Evolutionary conservation across 192 early-diverging fungal genomes (phyloP).

Genomic region (Allomyces arbusculus): DNA sequence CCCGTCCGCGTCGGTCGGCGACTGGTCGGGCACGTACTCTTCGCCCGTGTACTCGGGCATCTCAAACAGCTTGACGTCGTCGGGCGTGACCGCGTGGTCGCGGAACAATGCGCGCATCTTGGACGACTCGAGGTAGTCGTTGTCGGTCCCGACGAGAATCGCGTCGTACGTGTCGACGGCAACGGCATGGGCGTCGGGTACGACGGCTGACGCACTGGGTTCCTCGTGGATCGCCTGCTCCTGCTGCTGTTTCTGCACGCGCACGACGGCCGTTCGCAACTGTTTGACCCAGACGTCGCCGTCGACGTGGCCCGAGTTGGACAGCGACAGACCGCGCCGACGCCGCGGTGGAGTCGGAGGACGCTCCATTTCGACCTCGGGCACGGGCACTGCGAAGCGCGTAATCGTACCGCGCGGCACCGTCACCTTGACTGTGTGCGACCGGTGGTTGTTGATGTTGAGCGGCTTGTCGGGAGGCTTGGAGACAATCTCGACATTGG

Average conservation of each 20-base stretch:
- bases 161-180: conserved; percentile 22
- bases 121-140: conserved; percentile 33
- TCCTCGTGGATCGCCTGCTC: neutral
- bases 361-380: neutral
- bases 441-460: neutral
- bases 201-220: neutral
- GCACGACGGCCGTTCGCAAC: too few relatives aligned
- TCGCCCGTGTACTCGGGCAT: conserved; percentile 32
- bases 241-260: neutral
- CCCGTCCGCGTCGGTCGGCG: neutral
- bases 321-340: conserved; percentile 1
- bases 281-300: neutral
- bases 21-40: conserved; percentile 4
- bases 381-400: neutral
- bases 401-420: neutral
- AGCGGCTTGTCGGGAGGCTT: neutral
- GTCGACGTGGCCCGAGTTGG: neutral
- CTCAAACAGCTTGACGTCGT: conserved; percentile 38
- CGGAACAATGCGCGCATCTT: conserved; percentile 24
- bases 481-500: neutral
- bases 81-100: conserved; percentile 23
- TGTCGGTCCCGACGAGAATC: conserved; percentile 34
- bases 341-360: neutral
- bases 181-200: neutral
- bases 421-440: neutral